These are phyloP conservation scores for Candida ponderosae DNA, from an alignment of 805 yeast species.

Conservation along the genomic window DNA sequence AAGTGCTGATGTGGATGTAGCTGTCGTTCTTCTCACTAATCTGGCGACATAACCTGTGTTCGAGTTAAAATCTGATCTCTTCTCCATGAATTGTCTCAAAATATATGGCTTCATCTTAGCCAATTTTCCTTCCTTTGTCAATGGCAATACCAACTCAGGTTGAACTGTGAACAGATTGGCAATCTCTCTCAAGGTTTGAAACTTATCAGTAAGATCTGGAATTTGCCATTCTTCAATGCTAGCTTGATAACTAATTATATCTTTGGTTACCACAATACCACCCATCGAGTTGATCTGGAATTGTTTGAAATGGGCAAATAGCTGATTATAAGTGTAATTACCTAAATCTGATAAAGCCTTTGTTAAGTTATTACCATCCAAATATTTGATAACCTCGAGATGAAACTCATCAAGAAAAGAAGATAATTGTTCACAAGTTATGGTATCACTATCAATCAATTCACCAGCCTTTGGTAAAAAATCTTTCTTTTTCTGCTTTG, in stretches of 20 bases:
- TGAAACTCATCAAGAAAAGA: slow-evolving; percentile 39
- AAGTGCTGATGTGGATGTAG: neutral
- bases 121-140: slow-evolving; percentile 76
- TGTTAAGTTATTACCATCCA: slow-evolving; percentile 40
- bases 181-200: slow-evolving; percentile 69
- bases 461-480: slow-evolving; percentile 42
- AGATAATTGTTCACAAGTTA: slow-evolving; percentile 58
- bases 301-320: slow-evolving; percentile 68
- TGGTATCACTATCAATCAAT: slow-evolving; percentile 51
- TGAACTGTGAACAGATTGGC: slow-evolving; percentile 83
- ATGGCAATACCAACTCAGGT: slow-evolving; percentile 67
- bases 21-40: slow-evolving; percentile 13
- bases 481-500: slow-evolving; percentile 72
- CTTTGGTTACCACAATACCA: slow-evolving; percentile 75
- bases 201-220: slow-evolving; percentile 50
- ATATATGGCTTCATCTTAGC: slow-evolving; percentile 54
- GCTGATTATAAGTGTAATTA: slow-evolving; percentile 41
- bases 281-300: slow-evolving; percentile 76
- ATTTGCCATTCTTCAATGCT: slow-evolving; percentile 62
- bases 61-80: slow-evolving; percentile 62
- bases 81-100: slow-evolving; percentile 57
- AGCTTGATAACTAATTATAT: slow-evolving; percentile 68
- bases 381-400: slow-evolving; percentile 27
- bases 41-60: slow-evolving; percentile 21
- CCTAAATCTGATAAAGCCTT: slow-evolving; percentile 52